Evolutionary conservation across 129 eudicot species (phyloP).

Genomic region (Erigeron canadensis): DNA sequence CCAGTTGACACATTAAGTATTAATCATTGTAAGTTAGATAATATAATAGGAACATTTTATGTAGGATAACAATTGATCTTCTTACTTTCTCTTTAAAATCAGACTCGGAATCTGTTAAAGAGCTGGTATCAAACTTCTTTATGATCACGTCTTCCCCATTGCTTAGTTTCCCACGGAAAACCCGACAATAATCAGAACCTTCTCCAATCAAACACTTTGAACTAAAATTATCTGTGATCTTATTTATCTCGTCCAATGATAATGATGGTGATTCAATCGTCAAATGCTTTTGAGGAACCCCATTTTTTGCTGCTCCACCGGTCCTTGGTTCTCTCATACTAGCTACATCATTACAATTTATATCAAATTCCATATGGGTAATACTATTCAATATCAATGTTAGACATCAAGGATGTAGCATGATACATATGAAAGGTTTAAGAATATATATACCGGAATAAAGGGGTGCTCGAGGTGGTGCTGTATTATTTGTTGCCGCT

Average conservation of each 20-base stretch:
- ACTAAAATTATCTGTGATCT: slow-evolving; percentile 67
- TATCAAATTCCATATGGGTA: too few species aligned
- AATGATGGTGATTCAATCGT: slow-evolving; percentile 64
- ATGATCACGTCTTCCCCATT: slow-evolving; percentile 56
- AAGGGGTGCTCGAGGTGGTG: slow-evolving; percentile 46
- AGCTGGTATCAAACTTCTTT: slow-evolving; percentile 67
- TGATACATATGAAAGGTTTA: too few species aligned
- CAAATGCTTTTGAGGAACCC: slow-evolving; percentile 50
- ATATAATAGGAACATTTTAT: too few species aligned
- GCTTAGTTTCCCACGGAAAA: slow-evolving; percentile 58
- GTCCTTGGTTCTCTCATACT: slow-evolving; percentile 62
- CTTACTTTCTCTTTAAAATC: slow-evolving; percentile 66
- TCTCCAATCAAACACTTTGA: slow-evolving; percentile 70
- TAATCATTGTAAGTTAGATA: too few species aligned
- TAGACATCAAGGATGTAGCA: neutral
- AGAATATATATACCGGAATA: slow-evolving; percentile 11
- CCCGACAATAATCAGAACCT: slow-evolving; percentile 69
- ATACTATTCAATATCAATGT: too few species aligned
- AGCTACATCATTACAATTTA: slow-evolving; percentile 30
- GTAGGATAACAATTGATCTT: neutral
- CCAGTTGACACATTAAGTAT: too few species aligned
- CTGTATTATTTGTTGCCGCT: slow-evolving; percentile 47
- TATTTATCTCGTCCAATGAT: slow-evolving; percentile 62
- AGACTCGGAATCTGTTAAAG: slow-evolving; percentile 60
- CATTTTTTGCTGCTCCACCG: slow-evolving; percentile 37